A percentile compares a stretch with the other conserved stretches of the same genome.
These are phyloP conservation scores for Teratosphaeria epicoccoides DNA, from an alignment of 2,329 filamentous ascomycete species.

Conservation along the genomic window DNA sequence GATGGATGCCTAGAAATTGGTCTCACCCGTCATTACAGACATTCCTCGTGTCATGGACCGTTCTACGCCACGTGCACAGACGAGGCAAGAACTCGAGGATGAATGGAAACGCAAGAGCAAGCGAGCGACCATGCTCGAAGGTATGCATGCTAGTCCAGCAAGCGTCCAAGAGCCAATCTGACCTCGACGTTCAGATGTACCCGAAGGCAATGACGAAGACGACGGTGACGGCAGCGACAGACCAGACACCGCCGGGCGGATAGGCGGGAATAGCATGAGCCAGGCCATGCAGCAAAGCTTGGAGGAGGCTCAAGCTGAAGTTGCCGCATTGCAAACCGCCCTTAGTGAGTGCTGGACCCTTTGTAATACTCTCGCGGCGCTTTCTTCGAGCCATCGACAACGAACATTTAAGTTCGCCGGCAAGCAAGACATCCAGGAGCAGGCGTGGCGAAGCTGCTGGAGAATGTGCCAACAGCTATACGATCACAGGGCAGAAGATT, in stretches of 20 bases:
- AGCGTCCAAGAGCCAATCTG: slow-evolving; percentile 5
- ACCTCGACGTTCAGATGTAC: slow-evolving; percentile 31
- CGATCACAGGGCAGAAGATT: slow-evolving; percentile 62
- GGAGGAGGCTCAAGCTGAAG: slow-evolving; percentile 49
- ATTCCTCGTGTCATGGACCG: slow-evolving; percentile 53
- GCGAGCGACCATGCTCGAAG: slow-evolving; percentile 64
- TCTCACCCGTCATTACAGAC: slow-evolving; percentile 65
- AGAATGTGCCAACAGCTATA: slow-evolving; percentile 83
- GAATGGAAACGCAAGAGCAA: slow-evolving; percentile 47
- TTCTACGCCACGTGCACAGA: slow-evolving; percentile 74
- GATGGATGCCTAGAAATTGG: slow-evolving; percentile 11
- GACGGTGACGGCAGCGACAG: slow-evolving; percentile 5
- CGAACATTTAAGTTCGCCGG: slow-evolving; percentile 66
- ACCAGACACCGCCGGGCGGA: slow-evolving; percentile 25
- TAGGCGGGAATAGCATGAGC: slow-evolving; percentile 30
- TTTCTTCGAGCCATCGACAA: slow-evolving; percentile 74
- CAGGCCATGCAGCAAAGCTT: slow-evolving; percentile 41
- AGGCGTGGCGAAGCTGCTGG: slow-evolving; percentile 92
- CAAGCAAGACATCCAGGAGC: slow-evolving; percentile 67
- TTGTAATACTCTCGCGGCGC: slow-evolving; percentile 77
- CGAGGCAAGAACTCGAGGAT: slow-evolving; percentile 61
- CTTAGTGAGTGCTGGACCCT: slow-evolving; percentile 86
- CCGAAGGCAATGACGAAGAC: slow-evolving; percentile 27
- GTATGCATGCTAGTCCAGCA: slow-evolving; percentile 35
- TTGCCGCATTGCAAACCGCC: slow-evolving; percentile 60